Evolutionary conservation across 2,329 filamentous ascomycete species (phyloP).

Genomic region (Aspergillus brunneoviolaceus): DNA sequence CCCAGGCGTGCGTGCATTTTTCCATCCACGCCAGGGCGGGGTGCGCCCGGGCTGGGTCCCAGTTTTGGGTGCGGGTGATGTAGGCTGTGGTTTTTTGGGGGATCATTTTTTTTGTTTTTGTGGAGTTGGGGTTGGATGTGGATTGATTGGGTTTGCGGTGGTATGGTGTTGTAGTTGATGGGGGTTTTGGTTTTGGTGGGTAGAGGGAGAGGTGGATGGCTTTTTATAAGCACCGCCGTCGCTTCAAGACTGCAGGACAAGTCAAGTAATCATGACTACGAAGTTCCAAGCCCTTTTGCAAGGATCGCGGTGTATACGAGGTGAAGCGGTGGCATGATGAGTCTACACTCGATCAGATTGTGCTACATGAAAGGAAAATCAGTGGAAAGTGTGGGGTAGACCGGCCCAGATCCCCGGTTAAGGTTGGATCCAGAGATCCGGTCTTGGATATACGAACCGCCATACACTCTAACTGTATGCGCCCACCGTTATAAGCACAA

Average conservation of each 20-base stretch:
- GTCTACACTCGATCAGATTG: too few species aligned
- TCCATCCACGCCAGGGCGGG: not conserved
- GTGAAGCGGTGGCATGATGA: not conserved
- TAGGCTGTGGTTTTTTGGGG: not conserved
- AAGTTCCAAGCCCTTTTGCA: too few species aligned
- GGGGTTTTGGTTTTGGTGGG: too few species aligned
- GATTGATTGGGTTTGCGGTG: not conserved
- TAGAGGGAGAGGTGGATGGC: too few species aligned
- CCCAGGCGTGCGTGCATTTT: not conserved
- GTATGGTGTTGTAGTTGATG: too few species aligned
- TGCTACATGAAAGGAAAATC: not conserved
- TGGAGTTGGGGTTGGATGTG: not conserved
- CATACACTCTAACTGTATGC: too few species aligned
- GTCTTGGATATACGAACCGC: not conserved
- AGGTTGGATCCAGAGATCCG: not conserved
- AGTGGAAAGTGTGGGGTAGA: not conserved
- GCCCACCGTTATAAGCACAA: too few species aligned
- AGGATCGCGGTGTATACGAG: not conserved
- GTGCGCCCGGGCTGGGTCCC: not conserved
- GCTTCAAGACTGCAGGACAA: too few species aligned
- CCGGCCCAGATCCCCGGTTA: not conserved
- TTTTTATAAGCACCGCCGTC: too few species aligned
- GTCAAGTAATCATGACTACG: too few species aligned
- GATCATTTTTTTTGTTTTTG: not conserved
- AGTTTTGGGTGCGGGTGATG: not conserved